These are phyloP conservation scores for Tieghemiomyces parasiticus DNA, from an alignment of 192 early-diverging fungal genomes.

Conservation along the genomic window DNA sequence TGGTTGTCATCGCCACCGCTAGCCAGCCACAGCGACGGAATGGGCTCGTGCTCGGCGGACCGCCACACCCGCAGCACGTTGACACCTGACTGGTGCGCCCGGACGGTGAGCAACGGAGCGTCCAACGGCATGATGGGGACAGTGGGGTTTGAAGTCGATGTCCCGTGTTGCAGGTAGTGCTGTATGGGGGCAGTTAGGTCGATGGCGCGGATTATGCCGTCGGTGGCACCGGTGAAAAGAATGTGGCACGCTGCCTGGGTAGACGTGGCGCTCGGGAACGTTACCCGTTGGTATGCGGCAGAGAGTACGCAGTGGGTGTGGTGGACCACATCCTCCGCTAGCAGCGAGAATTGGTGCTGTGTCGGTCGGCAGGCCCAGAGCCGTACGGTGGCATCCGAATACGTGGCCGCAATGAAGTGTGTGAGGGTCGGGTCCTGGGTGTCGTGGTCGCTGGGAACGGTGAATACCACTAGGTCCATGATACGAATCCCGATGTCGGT, in stretches of 20 bases:
- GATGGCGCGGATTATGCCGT: constrained; percentile 18
- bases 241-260: neutral
- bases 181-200: constrained; percentile 12
- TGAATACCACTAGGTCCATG: constrained; percentile 51
- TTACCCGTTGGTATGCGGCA: constrained; percentile 5
- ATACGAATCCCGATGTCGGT: constrained; percentile 28
- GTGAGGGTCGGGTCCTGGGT: neutral
- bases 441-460: constrained; percentile 2
- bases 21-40: constrained; percentile 15
- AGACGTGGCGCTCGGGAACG: neutral
- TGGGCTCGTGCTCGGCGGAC: neutral
- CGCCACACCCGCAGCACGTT: constrained; percentile 35
- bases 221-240: constrained; percentile 20
- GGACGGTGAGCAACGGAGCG: neutral
- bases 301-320: constrained; percentile 19
- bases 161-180: neutral
- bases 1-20: constrained; percentile 67
- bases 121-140: neutral
- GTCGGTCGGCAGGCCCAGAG: constrained; percentile 16
- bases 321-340: constrained; percentile 12
- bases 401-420: constrained; percentile 46
- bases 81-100: constrained; percentile 46
- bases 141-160: neutral
- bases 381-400: constrained; percentile 52
- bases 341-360: constrained; percentile 7